These are phyloP conservation scores for Auriscalpium orientale DNA, from an alignment of 768 basidiomycete genomes.

Conservation along the genomic window DNA sequence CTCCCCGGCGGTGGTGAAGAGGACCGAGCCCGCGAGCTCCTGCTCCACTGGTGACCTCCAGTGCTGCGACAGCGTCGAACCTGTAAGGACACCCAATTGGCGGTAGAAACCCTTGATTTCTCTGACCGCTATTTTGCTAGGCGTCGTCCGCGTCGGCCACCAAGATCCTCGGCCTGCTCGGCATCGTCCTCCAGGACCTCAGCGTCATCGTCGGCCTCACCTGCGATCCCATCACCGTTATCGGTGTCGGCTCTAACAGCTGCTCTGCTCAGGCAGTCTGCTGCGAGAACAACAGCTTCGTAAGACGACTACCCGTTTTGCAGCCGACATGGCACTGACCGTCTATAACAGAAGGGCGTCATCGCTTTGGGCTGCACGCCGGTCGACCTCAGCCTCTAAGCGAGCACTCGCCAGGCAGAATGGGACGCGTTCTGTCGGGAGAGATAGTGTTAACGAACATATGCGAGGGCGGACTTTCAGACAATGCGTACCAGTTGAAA, in stretches of 20 bases:
- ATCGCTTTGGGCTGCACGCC: constrained; percentile 31
- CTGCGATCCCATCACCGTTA: constrained; percentile 5
- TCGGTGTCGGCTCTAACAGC: neutral
- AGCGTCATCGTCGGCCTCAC: constrained; percentile 2
- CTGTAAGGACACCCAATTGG: neutral
- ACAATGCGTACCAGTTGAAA: no score
- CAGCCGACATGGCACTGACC: neutral
- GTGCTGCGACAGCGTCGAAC: constrained; percentile 7
- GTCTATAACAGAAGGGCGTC: constrained; percentile 17
- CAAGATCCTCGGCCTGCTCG: constrained; percentile 2
- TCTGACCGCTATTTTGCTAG: neutral
- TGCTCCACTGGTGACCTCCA: constrained; percentile 2
- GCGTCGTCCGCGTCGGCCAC: neutral
- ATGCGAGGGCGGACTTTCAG: no score
- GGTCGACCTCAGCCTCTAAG: constrained; percentile 1
- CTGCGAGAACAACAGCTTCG: constrained; percentile 9
- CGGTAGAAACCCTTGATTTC: no score
- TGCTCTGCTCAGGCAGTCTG: constrained; percentile 4
- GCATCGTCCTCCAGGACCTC: constrained; percentile 2
- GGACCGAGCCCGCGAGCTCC: constrained; percentile 2
- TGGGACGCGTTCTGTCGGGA: no score
- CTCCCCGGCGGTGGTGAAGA: constrained; percentile 4
- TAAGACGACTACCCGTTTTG: neutral
- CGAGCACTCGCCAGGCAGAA: no score
- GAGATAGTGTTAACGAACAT: no score